Base-by-base conservation (phyloP, 768 basidiomycete genomes). In the Obba rivulosa region DNA sequence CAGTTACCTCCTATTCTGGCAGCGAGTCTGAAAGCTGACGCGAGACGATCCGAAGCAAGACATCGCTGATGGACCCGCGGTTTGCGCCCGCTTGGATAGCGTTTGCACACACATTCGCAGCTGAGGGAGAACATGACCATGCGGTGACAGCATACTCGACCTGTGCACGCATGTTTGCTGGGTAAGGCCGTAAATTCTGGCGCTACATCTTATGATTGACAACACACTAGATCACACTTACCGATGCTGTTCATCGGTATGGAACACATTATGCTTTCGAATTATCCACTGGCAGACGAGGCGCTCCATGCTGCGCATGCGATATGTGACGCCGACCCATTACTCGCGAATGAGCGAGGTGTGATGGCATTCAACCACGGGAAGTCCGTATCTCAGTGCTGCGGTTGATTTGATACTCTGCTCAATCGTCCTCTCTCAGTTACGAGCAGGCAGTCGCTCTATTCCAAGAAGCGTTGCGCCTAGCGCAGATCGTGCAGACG, bases 111-210 rank as follows among this genome's bases (percentile, higher is more conserved):
- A 93, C 93, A 0, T 99, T 96, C 69, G 92, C 95, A 2, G 73
- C 90, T 56, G 96, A 99, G 65, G 94, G 94, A 14, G 96, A 99
- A 64, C 96, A 98, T 69, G 95, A 98, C 57, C 94, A 97, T 60
- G 95, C 96, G 2, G 91, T 98, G 39, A 97, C 92, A 0, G 95
- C 96, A 1, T 99, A 99, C 66, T 97, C 95, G 20, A 98, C 96
- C 0, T 93, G 92, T 49, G 90, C 92, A 4, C 74, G 95, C 31
- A 85, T 98, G 74, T 97, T 97, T 63, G 88, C 87, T 50, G 96
- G 95, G 90, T 93, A 62, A 44, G 78, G 57, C 10, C 23, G 25
- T 21, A n/a, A 22, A 4, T 42, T 35, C 46, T 18, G 17, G 4
- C 31, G n/a, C 8, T 38, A 16, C 37, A 57, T 36, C 25, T 18